Percentiles rank a stretch among this genome's conserved stretches.
Conservation (phyloP, 768 basidiomycete species). For the Lactifluus volemus region DNA sequence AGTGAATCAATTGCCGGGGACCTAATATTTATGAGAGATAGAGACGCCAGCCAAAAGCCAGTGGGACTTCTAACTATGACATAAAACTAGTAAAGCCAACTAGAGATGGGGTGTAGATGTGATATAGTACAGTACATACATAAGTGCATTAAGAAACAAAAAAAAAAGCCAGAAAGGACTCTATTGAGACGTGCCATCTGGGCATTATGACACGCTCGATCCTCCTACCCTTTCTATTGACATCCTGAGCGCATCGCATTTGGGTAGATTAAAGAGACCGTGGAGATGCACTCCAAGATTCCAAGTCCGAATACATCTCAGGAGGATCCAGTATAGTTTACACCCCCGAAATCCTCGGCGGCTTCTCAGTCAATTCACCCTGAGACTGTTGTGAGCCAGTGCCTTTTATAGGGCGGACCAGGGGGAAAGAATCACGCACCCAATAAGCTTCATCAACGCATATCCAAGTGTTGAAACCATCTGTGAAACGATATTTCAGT, state of each 20-base stretch:
- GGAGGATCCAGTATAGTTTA: background rate
- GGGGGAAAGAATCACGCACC: constrained; percentile 35
- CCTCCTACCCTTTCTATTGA: background rate
- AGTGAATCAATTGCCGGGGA: background rate
- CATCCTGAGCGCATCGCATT: background rate
- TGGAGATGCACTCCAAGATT: background rate
- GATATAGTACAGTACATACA: background rate
- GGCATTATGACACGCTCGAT: background rate
- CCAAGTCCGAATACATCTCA: background rate
- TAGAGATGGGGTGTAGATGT: background rate
- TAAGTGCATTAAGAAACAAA: background rate
- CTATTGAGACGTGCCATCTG: background rate
- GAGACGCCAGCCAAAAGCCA: background rate
- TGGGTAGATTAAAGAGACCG: constrained; percentile 8
- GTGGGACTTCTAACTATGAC: background rate
- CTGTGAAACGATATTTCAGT: constrained; percentile 30
- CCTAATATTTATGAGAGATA: background rate
- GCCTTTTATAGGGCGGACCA: background rate
- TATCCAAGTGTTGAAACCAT: constrained; percentile 84
- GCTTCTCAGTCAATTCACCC: background rate
- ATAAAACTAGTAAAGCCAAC: background rate
- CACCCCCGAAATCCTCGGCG: background rate
- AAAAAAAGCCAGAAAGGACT: background rate
- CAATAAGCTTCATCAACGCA: constrained; percentile 60
- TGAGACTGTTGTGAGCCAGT: background rate